Evolutionary conservation across 116 monocot genomes (phyloP).

Genomic region (Papilionanthe hybrid): DNA sequence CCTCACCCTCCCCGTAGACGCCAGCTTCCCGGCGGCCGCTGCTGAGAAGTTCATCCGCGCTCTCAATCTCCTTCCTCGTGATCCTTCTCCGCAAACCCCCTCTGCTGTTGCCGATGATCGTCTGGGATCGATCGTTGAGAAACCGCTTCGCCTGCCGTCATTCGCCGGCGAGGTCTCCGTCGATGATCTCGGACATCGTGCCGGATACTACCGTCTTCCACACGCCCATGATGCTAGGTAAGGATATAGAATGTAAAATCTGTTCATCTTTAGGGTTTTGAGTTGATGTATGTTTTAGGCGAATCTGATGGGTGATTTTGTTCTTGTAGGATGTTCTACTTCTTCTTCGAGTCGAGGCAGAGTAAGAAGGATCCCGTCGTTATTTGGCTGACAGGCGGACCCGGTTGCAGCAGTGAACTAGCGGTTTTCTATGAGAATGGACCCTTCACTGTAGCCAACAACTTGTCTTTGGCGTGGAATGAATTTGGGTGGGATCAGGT

Average conservation of each 20-base stretch:
- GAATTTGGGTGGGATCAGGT: slow-evolving; percentile 96
- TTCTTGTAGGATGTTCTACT: slow-evolving; percentile 80
- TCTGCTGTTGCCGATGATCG: not conserved
- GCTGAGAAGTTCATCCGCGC: slow-evolving; percentile 72
- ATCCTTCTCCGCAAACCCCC: slow-evolving; percentile 27
- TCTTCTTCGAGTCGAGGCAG: slow-evolving; percentile 88
- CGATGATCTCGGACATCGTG: slow-evolving; percentile 65
- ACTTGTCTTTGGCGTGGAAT: slow-evolving; percentile 76
- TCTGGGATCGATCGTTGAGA: slow-evolving; percentile 45
- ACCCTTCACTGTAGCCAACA: slow-evolving; percentile 64
- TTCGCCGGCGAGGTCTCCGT: slow-evolving; percentile 13
- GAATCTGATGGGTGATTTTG: not conserved
- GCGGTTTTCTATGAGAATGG: slow-evolving; percentile 96
- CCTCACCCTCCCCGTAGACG: slow-evolving; percentile 21
- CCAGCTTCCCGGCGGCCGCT: slow-evolving; percentile 31
- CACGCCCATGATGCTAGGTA: slow-evolving; percentile 69
- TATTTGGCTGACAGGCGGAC: slow-evolving; percentile 94
- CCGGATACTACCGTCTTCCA: slow-evolving; percentile 71
- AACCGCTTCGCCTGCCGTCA: slow-evolving; percentile 24
- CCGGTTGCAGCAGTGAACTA: slow-evolving; percentile 94
- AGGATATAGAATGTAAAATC: not conserved
- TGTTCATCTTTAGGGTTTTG: not conserved
- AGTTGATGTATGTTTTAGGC: not conserved
- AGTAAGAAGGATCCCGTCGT: slow-evolving; percentile 79
- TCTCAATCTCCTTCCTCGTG: slow-evolving; percentile 62